A percentile compares a stretch with the other conserved stretches of the same genome.
Evolutionary conservation across 345 rosid genomes (phyloP).

Genomic region (Linum tenue): DNA sequence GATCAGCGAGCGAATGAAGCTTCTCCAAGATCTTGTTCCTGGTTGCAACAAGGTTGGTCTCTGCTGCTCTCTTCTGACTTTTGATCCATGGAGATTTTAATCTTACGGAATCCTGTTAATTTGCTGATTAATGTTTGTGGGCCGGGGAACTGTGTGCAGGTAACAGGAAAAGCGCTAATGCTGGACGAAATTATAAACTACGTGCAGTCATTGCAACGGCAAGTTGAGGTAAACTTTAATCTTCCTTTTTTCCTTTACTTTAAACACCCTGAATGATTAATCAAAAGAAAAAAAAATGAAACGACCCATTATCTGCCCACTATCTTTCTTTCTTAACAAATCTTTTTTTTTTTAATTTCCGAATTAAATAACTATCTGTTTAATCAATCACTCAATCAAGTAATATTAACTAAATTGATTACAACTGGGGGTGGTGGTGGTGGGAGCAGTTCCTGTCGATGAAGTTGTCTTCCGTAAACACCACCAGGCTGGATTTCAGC

Average conservation of each 20-base stretch:
- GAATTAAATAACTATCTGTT: too few species aligned
- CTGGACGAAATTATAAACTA: slow-evolving; percentile 87
- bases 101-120: background rate
- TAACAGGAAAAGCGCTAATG: slow-evolving; percentile 87
- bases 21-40: slow-evolving; percentile 95
- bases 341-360: too few species aligned
- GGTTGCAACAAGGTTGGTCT: slow-evolving; percentile 79
- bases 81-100: background rate
- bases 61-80: background rate
- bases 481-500: slow-evolving; percentile 58
- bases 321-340: too few species aligned
- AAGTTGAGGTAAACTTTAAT: slow-evolving; percentile 66
- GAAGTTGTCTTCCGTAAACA: slow-evolving; percentile 81
- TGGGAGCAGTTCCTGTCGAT: slow-evolving; percentile 65
- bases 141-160: slow-evolving; percentile 26
- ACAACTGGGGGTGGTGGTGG: background rate
- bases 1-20: slow-evolving; percentile 92
- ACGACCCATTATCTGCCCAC: too few species aligned
- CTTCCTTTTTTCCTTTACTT: too few species aligned
- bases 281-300: too few species aligned
- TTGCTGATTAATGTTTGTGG: too few species aligned
- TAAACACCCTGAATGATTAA: too few species aligned
- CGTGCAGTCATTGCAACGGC: slow-evolving; percentile 82
- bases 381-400: too few species aligned
- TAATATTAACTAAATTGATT: background rate